These are phyloP conservation scores for Coelastrella sp. DNA, from an alignment of 139 green algal species.

Conservation along the genomic window DNA sequence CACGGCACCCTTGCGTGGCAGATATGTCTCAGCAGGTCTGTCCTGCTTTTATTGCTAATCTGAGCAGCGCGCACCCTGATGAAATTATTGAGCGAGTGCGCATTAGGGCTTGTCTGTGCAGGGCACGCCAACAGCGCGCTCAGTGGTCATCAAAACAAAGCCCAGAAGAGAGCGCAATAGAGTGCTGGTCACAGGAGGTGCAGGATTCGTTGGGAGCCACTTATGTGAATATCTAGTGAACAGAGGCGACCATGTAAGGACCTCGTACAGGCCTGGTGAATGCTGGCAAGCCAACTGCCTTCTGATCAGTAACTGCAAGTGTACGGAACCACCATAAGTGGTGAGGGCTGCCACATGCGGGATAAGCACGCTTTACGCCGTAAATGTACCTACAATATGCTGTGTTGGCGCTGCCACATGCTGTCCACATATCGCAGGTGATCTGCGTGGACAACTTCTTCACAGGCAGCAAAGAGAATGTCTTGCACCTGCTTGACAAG, in stretches of 20 bases:
- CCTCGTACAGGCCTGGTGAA: neutral
- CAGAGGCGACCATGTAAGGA: conserved; percentile 86
- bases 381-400: too few relatives aligned
- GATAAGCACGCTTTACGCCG: too few relatives aligned
- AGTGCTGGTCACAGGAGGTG: conserved; percentile 95
- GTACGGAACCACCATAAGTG: too few relatives aligned
- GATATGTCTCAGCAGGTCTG: neutral
- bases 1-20: too few relatives aligned
- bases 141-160: conserved; percentile 88
- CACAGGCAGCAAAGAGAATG: conserved; percentile 97
- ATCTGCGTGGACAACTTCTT: conserved; percentile 99
- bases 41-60: neutral
- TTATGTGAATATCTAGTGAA: conserved; percentile 94
- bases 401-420: too few relatives aligned
- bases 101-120: neutral
- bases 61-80: neutral
- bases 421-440: conserved; percentile 71
- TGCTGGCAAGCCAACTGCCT: too few relatives aligned
- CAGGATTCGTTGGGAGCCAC: conserved; percentile 97
- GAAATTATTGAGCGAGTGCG: neutral
- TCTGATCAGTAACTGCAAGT: too few relatives aligned
- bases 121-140: neutral
- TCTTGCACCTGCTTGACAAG: conserved; percentile 90
- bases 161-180: conserved; percentile 82
- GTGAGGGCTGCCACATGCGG: too few relatives aligned